Conservation (phyloP, 345 rosid species). For the Jatropha curcas region DNA sequence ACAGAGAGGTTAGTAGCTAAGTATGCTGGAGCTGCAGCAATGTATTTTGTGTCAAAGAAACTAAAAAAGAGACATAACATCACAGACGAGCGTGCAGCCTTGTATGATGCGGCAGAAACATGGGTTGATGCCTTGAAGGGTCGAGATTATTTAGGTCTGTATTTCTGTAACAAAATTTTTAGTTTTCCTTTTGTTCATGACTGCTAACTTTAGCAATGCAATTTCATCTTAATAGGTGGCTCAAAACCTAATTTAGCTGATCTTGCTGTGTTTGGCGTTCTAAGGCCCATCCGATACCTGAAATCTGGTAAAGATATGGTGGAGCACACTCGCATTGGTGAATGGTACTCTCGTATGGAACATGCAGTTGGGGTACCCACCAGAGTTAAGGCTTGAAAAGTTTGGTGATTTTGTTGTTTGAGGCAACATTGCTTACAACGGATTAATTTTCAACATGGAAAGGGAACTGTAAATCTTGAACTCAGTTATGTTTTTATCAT, state of each 20-base stretch:
- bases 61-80: constrained; percentile 89
- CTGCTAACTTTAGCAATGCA: background rate
- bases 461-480: background rate
- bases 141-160: constrained; percentile 68
- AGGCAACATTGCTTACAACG: background rate
- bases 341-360: constrained; percentile 84
- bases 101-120: constrained; percentile 87
- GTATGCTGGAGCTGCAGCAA: constrained; percentile 87
- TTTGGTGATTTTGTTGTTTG: background rate
- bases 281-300: constrained; percentile 85
- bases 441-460: no score
- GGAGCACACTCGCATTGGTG: constrained; percentile 78
- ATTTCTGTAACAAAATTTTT: background rate
- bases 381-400: constrained; percentile 39
- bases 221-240: constrained; percentile 54
- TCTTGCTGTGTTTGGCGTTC: constrained; percentile 85
- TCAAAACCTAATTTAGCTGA: constrained; percentile 84
- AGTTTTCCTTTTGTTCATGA: background rate
- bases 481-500: no score
- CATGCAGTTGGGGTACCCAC: constrained; percentile 64
- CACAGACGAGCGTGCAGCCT: constrained; percentile 79
- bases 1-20: constrained; percentile 78
- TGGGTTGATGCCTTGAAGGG: constrained; percentile 85
- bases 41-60: constrained; percentile 92
- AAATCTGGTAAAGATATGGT: constrained; percentile 88